phyloP scores from a whole-genome alignment of 1,139 yeast genomes.

The Geotrichum reessii region DNA sequence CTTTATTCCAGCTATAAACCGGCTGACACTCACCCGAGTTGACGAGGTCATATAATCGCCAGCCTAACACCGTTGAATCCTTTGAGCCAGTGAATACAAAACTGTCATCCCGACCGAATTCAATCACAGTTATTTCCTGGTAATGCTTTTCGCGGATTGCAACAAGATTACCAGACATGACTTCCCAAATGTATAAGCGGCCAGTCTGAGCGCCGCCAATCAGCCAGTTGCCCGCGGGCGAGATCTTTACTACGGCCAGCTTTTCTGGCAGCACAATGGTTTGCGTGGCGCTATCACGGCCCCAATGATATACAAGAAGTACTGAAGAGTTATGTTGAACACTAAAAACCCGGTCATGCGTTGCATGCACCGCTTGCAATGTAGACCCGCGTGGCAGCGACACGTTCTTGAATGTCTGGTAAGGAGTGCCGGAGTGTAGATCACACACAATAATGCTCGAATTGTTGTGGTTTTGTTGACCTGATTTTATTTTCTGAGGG shows the following conservation, averaged over 20 bases:
- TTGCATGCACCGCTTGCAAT: slow-evolving; percentile 12
- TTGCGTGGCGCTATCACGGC: slow-evolving; percentile 79
- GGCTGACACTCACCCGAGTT: slow-evolving; percentile 40
- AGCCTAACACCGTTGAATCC: slow-evolving; percentile 74
- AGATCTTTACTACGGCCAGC: slow-evolving; percentile 51
- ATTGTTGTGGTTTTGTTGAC: slow-evolving; percentile 18
- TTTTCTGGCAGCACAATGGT: slow-evolving; percentile 82
- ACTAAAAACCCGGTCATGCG: slow-evolving; percentile 44
- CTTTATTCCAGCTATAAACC: slow-evolving; percentile 51
- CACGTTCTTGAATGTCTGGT: slow-evolving; percentile 19
- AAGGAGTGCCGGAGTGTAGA: slow-evolving; percentile 16
- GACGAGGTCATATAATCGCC: slow-evolving; percentile 63
- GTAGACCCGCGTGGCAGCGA: slow-evolving; percentile 12
- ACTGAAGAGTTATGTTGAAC: slow-evolving; percentile 68
- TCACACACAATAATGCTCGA: slow-evolving; percentile 18
- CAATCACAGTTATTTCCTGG: slow-evolving; percentile 59
- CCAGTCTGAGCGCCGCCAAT: slow-evolving; percentile 72
- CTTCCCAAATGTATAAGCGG: slow-evolving; percentile 77
- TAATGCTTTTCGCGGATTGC: slow-evolving; percentile 79
- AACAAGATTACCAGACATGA: slow-evolving; percentile 68
- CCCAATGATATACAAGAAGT: slow-evolving; percentile 65
- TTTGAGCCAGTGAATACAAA: slow-evolving; percentile 69
- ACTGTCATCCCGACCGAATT: slow-evolving; percentile 55
- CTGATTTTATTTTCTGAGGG: slow-evolving; percentile 12
- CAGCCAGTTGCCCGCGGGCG: slow-evolving; percentile 50